Conservation (phyloP, 169 alveolate genomes). For the Theileria orientalis region DNA sequence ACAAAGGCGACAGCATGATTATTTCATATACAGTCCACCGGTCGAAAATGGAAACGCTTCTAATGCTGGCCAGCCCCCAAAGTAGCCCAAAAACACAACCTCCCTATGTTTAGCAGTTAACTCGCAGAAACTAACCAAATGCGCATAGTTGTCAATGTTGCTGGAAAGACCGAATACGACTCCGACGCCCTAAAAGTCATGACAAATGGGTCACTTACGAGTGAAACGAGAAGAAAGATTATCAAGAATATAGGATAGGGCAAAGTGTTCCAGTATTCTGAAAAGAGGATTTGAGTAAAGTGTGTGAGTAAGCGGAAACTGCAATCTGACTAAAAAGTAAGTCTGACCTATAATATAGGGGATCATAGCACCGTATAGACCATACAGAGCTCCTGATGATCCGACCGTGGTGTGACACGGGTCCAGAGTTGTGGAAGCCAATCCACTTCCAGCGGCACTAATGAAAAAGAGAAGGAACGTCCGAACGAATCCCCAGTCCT, state of each 20-base stretch:
- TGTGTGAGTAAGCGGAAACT: not conserved
- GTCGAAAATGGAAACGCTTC: constrained; percentile 76
- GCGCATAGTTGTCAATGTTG: constrained; percentile 83
- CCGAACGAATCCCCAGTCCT: constrained; percentile 87
- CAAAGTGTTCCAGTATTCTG: constrained; percentile 83
- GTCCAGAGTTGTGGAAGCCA: constrained; percentile 79
- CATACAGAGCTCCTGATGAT: constrained; percentile 87
- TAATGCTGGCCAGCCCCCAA: constrained; percentile 78
- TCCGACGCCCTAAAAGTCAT: constrained; percentile 73
- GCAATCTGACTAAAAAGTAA: not conserved
- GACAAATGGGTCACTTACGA: no score
- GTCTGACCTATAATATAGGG: constrained; percentile 76
- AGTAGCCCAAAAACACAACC: constrained; percentile 80
- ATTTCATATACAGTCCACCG: constrained; percentile 67
- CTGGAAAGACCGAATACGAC: constrained; percentile 75
- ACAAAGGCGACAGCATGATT: constrained; percentile 56
- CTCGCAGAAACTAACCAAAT: constrained; percentile 34
- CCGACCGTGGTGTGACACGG: constrained; percentile 87
- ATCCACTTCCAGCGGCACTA: constrained; percentile 81
- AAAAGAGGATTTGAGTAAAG: not conserved
- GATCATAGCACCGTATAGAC: constrained; percentile 84
- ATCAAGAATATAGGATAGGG: constrained; percentile 80
- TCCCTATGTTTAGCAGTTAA: constrained; percentile 44
- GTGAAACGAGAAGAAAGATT: constrained; percentile 63
- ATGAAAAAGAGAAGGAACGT: constrained; percentile 72